Base-by-base conservation (phyloP, 1,284 basidiomycete genomes). In the Cryptococcus sp. region DNA sequence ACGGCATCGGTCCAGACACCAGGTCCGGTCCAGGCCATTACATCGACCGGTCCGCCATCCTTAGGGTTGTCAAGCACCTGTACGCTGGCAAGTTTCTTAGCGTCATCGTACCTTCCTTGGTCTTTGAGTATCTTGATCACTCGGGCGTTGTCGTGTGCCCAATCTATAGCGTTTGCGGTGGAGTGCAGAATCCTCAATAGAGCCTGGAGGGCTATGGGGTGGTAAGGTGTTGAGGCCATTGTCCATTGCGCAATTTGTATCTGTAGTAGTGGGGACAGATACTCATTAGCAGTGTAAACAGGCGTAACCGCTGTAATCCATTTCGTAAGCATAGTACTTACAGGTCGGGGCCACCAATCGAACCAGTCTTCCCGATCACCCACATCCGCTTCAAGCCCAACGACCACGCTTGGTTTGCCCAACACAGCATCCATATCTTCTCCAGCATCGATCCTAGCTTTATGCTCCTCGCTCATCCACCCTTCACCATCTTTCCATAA, bases 241-340 rank as follows among this genome's bases (percentile, higher is more conserved):
- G 79, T 80, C 79, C 79, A 80, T 64, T 80, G 78, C 2, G 72
- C 73, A n/a, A 80, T 73, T 61, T 79, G 78, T 16, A 80, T 63
- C 74, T 75, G 58, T n/a, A 8, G 23, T 17, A 47, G 15, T 22
- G 13, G n/a, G n/a, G n/a, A n/a, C 29, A 5, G 23, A 10, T 55
- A 43, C 52, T 43, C 49, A 20, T 23, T 13, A 20, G 16, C 38
- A n/a, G 3, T 11, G 15, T 29, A 23, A 38, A n/a, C 17, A 48
- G 25, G n/a, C n/a, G 43, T 17, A 20, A 20, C 19, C 29, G 11
- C 26, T 34, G 5, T 8, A 29, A 13, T 17, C 19, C 1, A 2
- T 47, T 3, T 22, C 13, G 39, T 23, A 29, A 34, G 40, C 6
- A 17, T n/a, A 1, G 17, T 13, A 72, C 77, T 68, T 38, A 78